Percentiles rank a stretch among this genome's conserved stretches.
Evolutionary conservation across 148 eudicot genomes (phyloP).

Genomic region (Rhododendron vialii): DNA sequence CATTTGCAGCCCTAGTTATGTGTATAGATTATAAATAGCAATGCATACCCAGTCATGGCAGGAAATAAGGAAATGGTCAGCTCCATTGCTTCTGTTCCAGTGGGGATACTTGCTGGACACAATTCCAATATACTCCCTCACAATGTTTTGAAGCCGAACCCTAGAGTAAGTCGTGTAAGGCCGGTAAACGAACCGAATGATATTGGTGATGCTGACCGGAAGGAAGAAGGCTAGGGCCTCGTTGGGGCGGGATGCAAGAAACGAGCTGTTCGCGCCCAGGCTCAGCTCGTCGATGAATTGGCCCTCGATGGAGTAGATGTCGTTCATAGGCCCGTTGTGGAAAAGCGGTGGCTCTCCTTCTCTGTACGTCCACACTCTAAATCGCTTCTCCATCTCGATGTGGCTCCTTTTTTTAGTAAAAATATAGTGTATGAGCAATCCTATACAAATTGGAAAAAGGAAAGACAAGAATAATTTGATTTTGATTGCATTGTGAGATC

Average conservation of each 20-base stretch:
- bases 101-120: slow-evolving; percentile 44
- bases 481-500: background rate
- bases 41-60: slow-evolving; percentile 85
- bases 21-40: background rate
- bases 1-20: too few species aligned
- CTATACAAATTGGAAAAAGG: background rate
- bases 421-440: background rate
- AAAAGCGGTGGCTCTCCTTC: slow-evolving; percentile 75
- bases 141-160: slow-evolving; percentile 37
- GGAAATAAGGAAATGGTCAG: slow-evolving; percentile 65
- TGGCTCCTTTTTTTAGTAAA: slow-evolving; percentile 54
- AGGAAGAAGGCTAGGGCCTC: slow-evolving; percentile 55
- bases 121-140: slow-evolving; percentile 42
- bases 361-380: slow-evolving; percentile 63
- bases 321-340: slow-evolving; percentile 55
- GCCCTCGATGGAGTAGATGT: slow-evolving; percentile 67
- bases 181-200: slow-evolving; percentile 46
- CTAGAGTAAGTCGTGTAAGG: slow-evolving; percentile 41
- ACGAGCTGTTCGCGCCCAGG: slow-evolving; percentile 16
- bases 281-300: slow-evolving; percentile 52
- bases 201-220: slow-evolving; percentile 50
- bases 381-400: slow-evolving; percentile 63
- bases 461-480: background rate
- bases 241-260: slow-evolving; percentile 36
- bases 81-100: slow-evolving; percentile 63